A percentile compares a stretch with the other conserved stretches of the same genome.
Evolutionary conservation across 257 asterid species (phyloP).

Genomic region (Petrea volubilis): DNA sequence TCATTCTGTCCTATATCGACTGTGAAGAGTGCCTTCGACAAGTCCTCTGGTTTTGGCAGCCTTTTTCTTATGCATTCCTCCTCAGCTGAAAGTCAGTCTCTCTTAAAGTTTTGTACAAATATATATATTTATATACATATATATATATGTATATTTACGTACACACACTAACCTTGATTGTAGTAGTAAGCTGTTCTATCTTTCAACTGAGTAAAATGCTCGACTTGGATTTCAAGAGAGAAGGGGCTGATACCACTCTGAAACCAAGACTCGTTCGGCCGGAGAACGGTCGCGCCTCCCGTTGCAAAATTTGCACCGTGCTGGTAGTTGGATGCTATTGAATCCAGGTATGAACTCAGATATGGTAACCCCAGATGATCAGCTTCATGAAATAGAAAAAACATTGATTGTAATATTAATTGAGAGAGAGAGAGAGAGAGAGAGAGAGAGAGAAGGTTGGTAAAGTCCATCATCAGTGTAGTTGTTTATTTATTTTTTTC

Average conservation of each 20-base stretch:
- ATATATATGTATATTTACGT: background rate
- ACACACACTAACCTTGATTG: slow-evolving; percentile 38
- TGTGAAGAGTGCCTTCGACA: slow-evolving; percentile 50
- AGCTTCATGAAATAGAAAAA: slow-evolving; percentile 30
- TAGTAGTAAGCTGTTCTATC: slow-evolving; percentile 39
- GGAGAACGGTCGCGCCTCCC: slow-evolving; percentile 61
- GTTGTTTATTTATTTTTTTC: background rate
- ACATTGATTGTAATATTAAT: no score
- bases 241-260: slow-evolving; percentile 51
- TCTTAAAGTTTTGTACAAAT: background rate
- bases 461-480: no score
- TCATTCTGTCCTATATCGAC: slow-evolving; percentile 70
- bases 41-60: slow-evolving; percentile 43
- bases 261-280: slow-evolving; percentile 45
- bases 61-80: slow-evolving; percentile 20
- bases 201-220: slow-evolving; percentile 53
- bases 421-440: no score
- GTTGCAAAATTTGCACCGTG: slow-evolving; percentile 74
- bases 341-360: slow-evolving; percentile 58
- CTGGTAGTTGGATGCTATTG: slow-evolving; percentile 44
- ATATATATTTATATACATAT: background rate
- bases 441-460: no score
- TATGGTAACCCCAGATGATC: slow-evolving; percentile 46
- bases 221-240: slow-evolving; percentile 59
- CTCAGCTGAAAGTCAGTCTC: slow-evolving; percentile 19